These are phyloP conservation scores for Mycena haematopus DNA, from an alignment of 768 basidiomycete species.

Conservation along the genomic window DNA sequence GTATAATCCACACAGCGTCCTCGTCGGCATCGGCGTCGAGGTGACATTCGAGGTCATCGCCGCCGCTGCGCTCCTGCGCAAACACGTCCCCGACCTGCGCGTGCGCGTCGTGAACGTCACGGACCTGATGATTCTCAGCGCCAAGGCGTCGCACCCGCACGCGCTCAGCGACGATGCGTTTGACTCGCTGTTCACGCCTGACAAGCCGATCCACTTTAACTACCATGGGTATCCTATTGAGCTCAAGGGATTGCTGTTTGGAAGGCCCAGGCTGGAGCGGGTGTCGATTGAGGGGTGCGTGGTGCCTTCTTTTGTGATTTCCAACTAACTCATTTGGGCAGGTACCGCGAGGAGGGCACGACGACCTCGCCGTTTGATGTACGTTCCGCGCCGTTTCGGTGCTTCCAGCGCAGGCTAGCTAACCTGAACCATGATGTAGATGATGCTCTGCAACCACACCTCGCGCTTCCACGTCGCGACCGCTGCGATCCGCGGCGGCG, in stretches of 20 bases:
- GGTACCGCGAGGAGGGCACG: too few relatives aligned
- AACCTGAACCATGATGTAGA: constrained; percentile 43
- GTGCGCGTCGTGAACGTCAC: constrained; percentile 90
- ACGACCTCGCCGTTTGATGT: too few relatives aligned
- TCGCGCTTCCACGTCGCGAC: constrained; percentile 72
- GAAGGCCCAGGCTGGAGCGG: constrained; percentile 54
- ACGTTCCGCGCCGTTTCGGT: too few relatives aligned
- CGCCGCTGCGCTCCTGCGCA: constrained; percentile 80
- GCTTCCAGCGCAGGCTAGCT: not conserved
- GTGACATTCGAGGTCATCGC: constrained; percentile 90
- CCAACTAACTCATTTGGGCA: not conserved
- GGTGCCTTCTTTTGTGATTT: not conserved
- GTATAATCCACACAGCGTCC: too few relatives aligned
- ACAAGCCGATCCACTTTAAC: constrained; percentile 77
- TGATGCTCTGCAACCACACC: constrained; percentile 76
- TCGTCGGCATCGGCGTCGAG: constrained; percentile 89
- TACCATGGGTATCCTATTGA: constrained; percentile 86
- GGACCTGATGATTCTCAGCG: constrained; percentile 84
- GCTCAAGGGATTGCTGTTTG: constrained; percentile 69
- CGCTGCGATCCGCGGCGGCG: too few relatives aligned
- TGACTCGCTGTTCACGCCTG: constrained; percentile 71
- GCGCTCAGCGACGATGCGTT: constrained; percentile 68
- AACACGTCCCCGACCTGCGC: constrained; percentile 71
- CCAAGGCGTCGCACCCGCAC: constrained; percentile 75
- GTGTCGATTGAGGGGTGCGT: constrained; percentile 60